These are phyloP conservation scores for Trichosporon sp. DNA, from an alignment of 1,284 basidiomycete genomes.

Conservation along the genomic window DNA sequence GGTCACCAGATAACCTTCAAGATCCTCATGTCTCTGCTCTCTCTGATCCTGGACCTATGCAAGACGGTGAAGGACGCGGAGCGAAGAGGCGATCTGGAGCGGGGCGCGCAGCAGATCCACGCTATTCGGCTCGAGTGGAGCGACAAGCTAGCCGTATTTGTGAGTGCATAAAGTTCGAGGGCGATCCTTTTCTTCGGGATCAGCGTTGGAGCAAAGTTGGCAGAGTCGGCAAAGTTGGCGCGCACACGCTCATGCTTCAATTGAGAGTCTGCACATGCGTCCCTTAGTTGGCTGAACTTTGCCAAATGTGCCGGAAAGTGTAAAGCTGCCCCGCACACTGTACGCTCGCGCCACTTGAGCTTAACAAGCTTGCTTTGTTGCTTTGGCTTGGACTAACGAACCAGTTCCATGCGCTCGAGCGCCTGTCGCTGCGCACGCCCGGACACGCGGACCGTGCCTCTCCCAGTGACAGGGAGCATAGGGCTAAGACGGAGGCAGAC, in stretches of 20 bases:
- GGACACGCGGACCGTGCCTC: background rate
- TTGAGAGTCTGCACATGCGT: background rate
- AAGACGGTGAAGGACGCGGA: slow-evolving; percentile 62
- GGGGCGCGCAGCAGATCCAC: slow-evolving; percentile 54
- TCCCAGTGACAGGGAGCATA: background rate
- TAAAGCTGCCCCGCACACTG: background rate
- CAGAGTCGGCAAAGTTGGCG: background rate
- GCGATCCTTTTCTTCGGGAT: background rate
- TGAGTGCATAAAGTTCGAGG: slow-evolving; percentile 47
- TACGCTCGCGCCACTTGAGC: too few relatives aligned
- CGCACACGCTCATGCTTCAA: background rate
- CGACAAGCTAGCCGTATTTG: slow-evolving; percentile 56
- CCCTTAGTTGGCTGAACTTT: background rate
- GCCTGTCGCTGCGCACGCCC: slow-evolving; percentile 31
- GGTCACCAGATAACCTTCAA: slow-evolving; percentile 61
- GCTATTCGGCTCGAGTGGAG: slow-evolving; percentile 57
- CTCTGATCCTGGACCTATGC: slow-evolving; percentile 64
- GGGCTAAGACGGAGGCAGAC: background rate
- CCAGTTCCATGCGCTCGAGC: slow-evolving; percentile 38
- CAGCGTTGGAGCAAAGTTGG: background rate
- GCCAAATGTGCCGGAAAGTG: background rate
- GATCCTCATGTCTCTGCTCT: slow-evolving; percentile 60
- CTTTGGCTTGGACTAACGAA: background rate
- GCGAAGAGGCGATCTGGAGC: slow-evolving; percentile 52
- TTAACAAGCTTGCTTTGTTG: slow-evolving; percentile 1